These are phyloP conservation scores for Penicillium sp. DNA, from an alignment of 2,329 filamentous ascomycete species.

Conservation along the genomic window DNA sequence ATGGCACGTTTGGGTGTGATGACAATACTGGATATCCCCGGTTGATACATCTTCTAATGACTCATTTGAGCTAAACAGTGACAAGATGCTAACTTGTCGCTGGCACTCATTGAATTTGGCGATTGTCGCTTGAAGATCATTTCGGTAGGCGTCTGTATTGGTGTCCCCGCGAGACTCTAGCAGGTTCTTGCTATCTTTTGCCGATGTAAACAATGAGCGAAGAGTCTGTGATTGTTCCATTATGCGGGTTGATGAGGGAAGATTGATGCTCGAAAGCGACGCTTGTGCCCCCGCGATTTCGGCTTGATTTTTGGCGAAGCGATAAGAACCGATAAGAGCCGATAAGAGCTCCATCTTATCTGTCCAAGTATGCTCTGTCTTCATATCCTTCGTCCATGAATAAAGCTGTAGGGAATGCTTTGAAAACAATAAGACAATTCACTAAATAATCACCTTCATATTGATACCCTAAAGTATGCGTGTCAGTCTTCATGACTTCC, in stretches of 20 bases:
- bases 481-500: no score
- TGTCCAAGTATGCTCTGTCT: no score
- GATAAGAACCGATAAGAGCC: constrained; percentile 10
- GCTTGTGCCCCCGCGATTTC: constrained; percentile 16
- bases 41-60: constrained; percentile 79
- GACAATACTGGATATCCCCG: constrained; percentile 64
- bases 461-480: no score
- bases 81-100: constrained; percentile 61
- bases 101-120: constrained; percentile 67
- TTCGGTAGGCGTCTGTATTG: constrained; percentile 60
- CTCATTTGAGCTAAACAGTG: constrained; percentile 89
- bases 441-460: no score
- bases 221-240: constrained; percentile 51
- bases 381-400: no score
- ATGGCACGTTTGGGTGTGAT: neutral
- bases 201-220: constrained; percentile 49
- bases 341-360: constrained; percentile 16
- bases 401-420: no score
- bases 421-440: no score
- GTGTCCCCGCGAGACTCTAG: constrained; percentile 61
- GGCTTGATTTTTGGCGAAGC: constrained; percentile 21
- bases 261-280: neutral
- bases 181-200: constrained; percentile 50
- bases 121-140: constrained; percentile 62
- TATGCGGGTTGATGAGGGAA: constrained; percentile 1